Conservation (phyloP, 345 rosid genomes). For the Clausena lansium region DNA sequence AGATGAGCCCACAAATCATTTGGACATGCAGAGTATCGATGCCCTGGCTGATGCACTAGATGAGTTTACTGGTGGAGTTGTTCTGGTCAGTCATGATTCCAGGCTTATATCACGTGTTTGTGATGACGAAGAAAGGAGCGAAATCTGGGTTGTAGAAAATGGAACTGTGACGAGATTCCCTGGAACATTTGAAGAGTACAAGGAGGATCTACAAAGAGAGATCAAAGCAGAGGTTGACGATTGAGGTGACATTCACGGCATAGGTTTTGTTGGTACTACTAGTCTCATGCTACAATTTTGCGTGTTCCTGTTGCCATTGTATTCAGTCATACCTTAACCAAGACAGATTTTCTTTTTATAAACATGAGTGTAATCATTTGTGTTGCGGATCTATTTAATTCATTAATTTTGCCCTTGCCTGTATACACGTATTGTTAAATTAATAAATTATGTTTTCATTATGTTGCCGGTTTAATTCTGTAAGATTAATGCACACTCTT, state of each 20-base stretch:
- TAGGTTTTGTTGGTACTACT: background rate
- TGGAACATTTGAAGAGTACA: slow-evolving; percentile 80
- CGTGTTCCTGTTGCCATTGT: background rate
- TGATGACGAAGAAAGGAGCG: slow-evolving; percentile 80
- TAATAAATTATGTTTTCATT: background rate
- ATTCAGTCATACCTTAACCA: background rate
- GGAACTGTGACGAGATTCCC: slow-evolving; percentile 62
- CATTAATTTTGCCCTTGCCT: slow-evolving; percentile 1
- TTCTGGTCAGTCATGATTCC: slow-evolving; percentile 91
- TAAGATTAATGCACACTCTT: no score
- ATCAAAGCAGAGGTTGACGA: slow-evolving; percentile 81
- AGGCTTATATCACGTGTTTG: slow-evolving; percentile 88
- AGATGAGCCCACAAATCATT: slow-evolving; percentile 94
- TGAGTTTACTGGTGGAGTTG: slow-evolving; percentile 89
- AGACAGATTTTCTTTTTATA: background rate
- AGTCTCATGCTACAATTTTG: slow-evolving; percentile 7
- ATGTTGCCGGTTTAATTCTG: background rate
- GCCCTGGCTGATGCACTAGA: slow-evolving; percentile 91
- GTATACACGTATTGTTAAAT: background rate
- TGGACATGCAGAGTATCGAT: slow-evolving; percentile 97
- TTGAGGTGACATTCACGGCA: slow-evolving; percentile 21
- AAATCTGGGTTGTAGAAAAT: slow-evolving; percentile 89
- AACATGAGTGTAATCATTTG: slow-evolving; percentile 5
- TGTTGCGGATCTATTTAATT: slow-evolving; percentile 1
- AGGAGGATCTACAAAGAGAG: slow-evolving; percentile 76